Percentiles rank a stretch among this genome's conserved stretches.
Evolutionary conservation across 2,329 filamentous ascomycete species (phyloP).

Genomic region (Pestalotiopsis sp.): DNA sequence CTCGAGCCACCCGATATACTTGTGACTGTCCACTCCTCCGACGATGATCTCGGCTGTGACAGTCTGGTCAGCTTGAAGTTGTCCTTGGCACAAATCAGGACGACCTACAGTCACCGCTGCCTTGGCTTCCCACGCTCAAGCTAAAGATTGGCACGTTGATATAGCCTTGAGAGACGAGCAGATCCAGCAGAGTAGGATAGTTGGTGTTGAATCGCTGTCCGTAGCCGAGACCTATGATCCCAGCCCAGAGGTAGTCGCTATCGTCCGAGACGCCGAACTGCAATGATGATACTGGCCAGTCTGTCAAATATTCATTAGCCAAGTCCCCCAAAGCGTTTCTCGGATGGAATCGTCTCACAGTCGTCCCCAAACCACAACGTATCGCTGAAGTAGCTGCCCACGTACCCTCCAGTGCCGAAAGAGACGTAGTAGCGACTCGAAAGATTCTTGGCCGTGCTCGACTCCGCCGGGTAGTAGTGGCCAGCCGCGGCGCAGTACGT

Average conservation of each 20-base stretch:
- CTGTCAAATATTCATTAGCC: conserved; percentile 17
- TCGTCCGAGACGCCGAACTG: conserved; percentile 38
- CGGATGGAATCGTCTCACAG: not conserved
- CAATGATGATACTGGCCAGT: conserved; percentile 32
- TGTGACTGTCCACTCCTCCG: conserved; percentile 47
- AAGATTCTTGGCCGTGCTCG: conserved; percentile 30
- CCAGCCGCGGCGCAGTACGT: conserved; percentile 34
- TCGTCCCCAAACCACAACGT: conserved; percentile 13
- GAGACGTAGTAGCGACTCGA: conserved; percentile 19
- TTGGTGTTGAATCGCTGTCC: conserved; percentile 35
- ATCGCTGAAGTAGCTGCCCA: conserved; percentile 13
- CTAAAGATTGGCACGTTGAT: conserved; percentile 40
- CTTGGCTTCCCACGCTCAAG: conserved; percentile 35
- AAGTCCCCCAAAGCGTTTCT: not conserved
- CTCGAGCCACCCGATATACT: conserved; percentile 40
- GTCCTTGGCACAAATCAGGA: not conserved
- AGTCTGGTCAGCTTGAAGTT: not conserved
- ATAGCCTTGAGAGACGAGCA: conserved; percentile 33
- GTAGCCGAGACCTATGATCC: conserved; percentile 39
- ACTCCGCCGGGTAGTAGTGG: conserved; percentile 34
- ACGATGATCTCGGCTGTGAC: conserved; percentile 42
- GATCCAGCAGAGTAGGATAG: conserved; percentile 37
- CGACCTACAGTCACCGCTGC: conserved; percentile 32
- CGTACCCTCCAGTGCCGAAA: conserved; percentile 11
- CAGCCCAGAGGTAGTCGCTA: conserved; percentile 38